Evolutionary conservation across 805 yeast genomes (phyloP).

Genomic region (Candida golubevii): DNA sequence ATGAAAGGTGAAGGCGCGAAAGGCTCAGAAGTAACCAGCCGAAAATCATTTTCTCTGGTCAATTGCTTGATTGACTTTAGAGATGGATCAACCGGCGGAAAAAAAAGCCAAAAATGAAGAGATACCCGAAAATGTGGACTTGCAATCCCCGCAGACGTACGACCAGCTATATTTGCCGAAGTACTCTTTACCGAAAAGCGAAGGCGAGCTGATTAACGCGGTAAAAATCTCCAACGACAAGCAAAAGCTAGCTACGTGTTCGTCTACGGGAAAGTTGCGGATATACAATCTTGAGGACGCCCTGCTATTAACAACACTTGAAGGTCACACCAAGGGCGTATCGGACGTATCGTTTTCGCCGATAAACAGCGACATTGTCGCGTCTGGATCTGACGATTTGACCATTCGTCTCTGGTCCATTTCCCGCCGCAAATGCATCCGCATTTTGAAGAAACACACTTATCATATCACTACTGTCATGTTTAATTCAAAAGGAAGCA

Average conservation of each 20-base stretch:
- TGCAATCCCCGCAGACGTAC: not conserved
- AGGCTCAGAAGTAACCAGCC: not conserved
- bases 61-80: too few relatives aligned
- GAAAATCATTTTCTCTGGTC: too few relatives aligned
- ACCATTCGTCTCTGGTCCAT: conserved; percentile 73
- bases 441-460: conserved; percentile 69
- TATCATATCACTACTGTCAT: conserved; percentile 73
- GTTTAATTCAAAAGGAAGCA: conserved; percentile 71
- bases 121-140: not conserved
- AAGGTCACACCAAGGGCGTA: conserved; percentile 67
- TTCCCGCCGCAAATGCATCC: conserved; percentile 44
- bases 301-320: conserved; percentile 18
- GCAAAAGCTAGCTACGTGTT: conserved; percentile 47
- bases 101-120: conserved; percentile 2
- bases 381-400: conserved; percentile 83
- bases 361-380: conserved; percentile 58
- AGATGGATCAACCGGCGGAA: conserved; percentile 7
- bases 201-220: conserved; percentile 31
- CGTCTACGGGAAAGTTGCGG: conserved; percentile 27
- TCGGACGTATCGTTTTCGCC: conserved; percentile 79
- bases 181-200: conserved; percentile 6
- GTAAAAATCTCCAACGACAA: conserved; percentile 64
- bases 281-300: conserved; percentile 24
- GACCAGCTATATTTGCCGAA: conserved; percentile 14
- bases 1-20: too few relatives aligned